These are phyloP conservation scores for Areca catechu DNA, from an alignment of 176 grass and related monocot species.

Conservation along the genomic window DNA sequence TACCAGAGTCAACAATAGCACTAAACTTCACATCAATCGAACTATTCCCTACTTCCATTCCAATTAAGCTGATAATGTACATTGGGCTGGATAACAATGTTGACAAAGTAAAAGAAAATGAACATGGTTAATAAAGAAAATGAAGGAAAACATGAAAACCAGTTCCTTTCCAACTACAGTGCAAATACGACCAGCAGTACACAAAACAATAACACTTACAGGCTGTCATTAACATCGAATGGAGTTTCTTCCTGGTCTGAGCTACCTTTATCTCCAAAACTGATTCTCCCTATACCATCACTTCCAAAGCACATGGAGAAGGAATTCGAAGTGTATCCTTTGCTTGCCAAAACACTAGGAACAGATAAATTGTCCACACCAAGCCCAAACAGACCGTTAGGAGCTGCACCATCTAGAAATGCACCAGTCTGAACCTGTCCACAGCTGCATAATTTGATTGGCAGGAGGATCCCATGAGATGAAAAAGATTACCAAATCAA, in stretches of 20 bases:
- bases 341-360: conserved; percentile 33
- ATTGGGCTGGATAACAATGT: conserved; percentile 21
- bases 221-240: conserved; percentile 21
- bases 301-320: conserved; percentile 83
- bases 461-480: background rate
- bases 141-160: background rate
- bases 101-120: background rate
- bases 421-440: conserved; percentile 54
- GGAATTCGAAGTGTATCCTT: conserved; percentile 36
- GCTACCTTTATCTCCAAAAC: conserved; percentile 63
- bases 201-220: background rate
- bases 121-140: background rate
- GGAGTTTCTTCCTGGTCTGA: conserved; percentile 47
- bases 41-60: conserved; percentile 13
- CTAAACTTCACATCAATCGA: conserved; percentile 19
- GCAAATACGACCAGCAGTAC: no score
- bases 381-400: conserved; percentile 60
- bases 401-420: conserved; percentile 21
- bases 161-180: no score
- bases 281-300: conserved; percentile 49
- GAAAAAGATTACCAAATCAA: background rate
- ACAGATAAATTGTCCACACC: conserved; percentile 51
- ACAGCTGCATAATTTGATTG: conserved; percentile 5
- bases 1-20: conserved; percentile 69
- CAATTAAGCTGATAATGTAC: conserved; percentile 63